Evolutionary conservation across 75 land plant genomes (phyloP).

Genomic region (Pinus taeda): DNA sequence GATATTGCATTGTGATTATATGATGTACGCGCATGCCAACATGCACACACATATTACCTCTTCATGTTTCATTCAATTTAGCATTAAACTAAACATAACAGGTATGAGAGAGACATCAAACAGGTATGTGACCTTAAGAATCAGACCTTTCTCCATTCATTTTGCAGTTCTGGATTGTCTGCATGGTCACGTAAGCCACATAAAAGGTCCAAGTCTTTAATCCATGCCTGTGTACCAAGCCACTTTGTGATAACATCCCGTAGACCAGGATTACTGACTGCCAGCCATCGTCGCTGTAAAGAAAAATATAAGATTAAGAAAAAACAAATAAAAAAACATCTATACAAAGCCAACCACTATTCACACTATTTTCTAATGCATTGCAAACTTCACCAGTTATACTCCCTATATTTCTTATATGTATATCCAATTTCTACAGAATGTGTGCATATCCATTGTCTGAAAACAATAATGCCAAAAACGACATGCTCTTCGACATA

Average conservation of each 20-base stretch:
- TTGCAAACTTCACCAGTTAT: not conserved
- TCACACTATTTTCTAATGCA: not conserved
- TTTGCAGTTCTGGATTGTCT: slow-evolving; percentile 44
- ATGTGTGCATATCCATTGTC: not conserved
- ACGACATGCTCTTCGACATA: not conserved
- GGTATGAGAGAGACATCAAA: not conserved
- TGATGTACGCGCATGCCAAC: too few relatives aligned
- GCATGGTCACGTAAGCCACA: slow-evolving; percentile 54
- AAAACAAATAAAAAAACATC: not conserved
- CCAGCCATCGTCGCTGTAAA: slow-evolving; percentile 76
- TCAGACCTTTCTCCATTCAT: slow-evolving; percentile 63
- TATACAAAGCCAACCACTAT: not conserved
- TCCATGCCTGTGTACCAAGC: slow-evolving; percentile 82
- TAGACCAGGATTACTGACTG: slow-evolving; percentile 60
- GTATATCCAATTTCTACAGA: too few relatives aligned
- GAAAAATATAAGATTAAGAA: not conserved
- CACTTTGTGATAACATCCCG: slow-evolving; percentile 66
- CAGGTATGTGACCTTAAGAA: not conserved
- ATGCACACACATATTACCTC: too few relatives aligned
- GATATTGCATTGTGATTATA: too few relatives aligned
- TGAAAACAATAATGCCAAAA: not conserved
- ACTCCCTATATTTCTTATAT: not conserved
- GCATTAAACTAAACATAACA: not conserved
- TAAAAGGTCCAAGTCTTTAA: slow-evolving; percentile 58
- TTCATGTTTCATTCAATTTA: too few relatives aligned